Evolutionary conservation across 78 protist species (phyloP), one percentile per base, ranked within the genome.

Genomic region (Dictyostelium capitatum): DNA sequence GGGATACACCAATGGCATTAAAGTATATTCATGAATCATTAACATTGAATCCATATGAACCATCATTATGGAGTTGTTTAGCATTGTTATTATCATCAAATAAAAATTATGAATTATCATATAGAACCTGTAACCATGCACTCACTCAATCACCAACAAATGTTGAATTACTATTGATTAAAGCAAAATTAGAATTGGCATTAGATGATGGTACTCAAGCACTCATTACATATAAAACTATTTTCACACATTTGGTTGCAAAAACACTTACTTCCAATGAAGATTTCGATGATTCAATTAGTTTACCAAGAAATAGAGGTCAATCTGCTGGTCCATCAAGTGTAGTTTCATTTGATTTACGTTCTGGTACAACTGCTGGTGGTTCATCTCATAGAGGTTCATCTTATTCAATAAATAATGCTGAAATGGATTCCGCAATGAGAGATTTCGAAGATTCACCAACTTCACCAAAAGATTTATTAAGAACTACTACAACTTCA

Each of bases 161-260:
- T 47, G 59, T 87, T 14, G 93, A 87, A n/a, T 50, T 87, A 56
- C 48, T 87, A 11, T 62, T 87, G 30, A 87, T 70, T n/a, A 87
- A 87, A 51, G 93, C 93, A 48, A 87, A 87, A 43, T 28, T 87
- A 9, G 93, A 87, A 47, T 23, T 87, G 28, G 93, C 93, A 9
- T 37, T 87, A 8, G 93, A 87, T n/a, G 93, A 87, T 77, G 93
- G 82, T 3, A 14, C 85, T 41, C 93, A 87, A 77, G 83, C 93
- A 5, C 46, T 87, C 9, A 59, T 87, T 1, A 87, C 93, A 12
- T 87, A 87, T 54, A 87, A 77, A 30, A 43, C 72, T 6, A 82
- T 74, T 8, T 57, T 87, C 50, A 23, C 83, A 6, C 54, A 77
- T 62, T 72, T 87, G 3, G 15, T 30, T 54, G 57, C 79, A 30